Evolutionary conservation across 306 rosid genomes (phyloP).

Genomic region (Boehmeria nivea): DNA sequence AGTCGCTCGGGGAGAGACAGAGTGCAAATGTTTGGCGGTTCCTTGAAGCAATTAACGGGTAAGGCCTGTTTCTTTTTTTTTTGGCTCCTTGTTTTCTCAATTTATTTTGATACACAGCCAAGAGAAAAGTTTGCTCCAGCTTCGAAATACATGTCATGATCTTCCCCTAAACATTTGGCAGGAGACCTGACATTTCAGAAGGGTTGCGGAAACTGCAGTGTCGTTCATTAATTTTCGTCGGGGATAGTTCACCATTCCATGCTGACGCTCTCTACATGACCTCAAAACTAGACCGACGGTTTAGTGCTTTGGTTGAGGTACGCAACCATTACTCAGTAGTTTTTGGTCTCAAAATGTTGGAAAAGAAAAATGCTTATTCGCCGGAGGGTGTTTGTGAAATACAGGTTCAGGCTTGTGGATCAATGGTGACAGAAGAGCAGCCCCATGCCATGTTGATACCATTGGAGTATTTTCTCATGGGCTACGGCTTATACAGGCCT

Average conservation of each 20-base stretch:
- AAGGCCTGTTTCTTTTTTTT: slow-evolving; percentile 15
- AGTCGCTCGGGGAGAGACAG: slow-evolving; percentile 83
- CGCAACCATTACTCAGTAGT: background rate
- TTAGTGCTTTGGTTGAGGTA: slow-evolving; percentile 92
- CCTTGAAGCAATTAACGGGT: slow-evolving; percentile 93
- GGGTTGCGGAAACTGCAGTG: slow-evolving; percentile 70
- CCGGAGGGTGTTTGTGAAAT: slow-evolving; percentile 15
- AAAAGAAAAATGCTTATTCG: slow-evolving; percentile 10
- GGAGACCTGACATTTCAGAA: slow-evolving; percentile 78
- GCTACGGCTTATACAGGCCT: slow-evolving; percentile 77
- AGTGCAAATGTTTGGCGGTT: slow-evolving; percentile 84
- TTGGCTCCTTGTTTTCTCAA: background rate
- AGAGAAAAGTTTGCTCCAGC: too few relatives aligned
- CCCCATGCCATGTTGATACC: slow-evolving; percentile 98
- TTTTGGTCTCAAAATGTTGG: too few relatives aligned
- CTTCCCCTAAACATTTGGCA: slow-evolving; percentile 23
- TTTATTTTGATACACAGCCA: too few relatives aligned
- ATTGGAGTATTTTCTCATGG: slow-evolving; percentile 86
- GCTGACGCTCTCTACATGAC: slow-evolving; percentile 80
- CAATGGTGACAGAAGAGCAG: slow-evolving; percentile 98
- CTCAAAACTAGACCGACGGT: slow-evolving; percentile 75
- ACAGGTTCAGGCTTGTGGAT: slow-evolving; percentile 95
- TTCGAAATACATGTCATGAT: slow-evolving; percentile 5
- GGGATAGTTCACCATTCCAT: slow-evolving; percentile 82
- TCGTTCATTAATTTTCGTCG: slow-evolving; percentile 86